Conservation (phyloP, 495 filamentous ascomycete genomes). For the Penicillium egyptiacum region DNA sequence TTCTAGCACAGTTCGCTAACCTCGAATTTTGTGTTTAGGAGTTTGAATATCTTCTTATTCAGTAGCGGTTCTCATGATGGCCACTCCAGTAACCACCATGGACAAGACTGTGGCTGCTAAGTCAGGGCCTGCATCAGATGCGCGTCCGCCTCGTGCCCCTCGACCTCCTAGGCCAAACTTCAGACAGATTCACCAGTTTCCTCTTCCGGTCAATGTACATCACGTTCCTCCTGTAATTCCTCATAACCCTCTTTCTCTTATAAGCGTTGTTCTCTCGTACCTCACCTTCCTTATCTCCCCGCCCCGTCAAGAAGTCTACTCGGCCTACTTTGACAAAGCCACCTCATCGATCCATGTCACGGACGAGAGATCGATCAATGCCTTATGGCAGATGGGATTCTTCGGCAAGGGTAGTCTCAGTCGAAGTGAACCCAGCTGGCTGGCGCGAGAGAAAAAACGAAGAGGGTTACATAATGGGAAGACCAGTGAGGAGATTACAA, state of each 20-base stretch:
- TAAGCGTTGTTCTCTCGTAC: constrained; percentile 75
- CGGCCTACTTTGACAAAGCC: constrained; percentile 71
- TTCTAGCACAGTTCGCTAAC: constrained; percentile 25
- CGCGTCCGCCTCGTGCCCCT: constrained; percentile 30
- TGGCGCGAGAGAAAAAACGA: constrained; percentile 74
- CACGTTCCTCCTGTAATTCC: constrained; percentile 86
- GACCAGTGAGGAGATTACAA: constrained; percentile 79
- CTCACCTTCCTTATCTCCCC: constrained; percentile 68
- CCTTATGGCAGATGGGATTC: constrained; percentile 92
- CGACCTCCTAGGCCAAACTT: constrained; percentile 65
- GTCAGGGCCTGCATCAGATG: constrained; percentile 14
- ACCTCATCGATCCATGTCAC: constrained; percentile 85
- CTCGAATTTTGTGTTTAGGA: constrained; percentile 15
- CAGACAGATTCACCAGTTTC: constrained; percentile 70
- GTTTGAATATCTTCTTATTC: constrained; percentile 9
- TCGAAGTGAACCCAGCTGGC: constrained; percentile 90
- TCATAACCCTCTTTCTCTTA: constrained; percentile 84
- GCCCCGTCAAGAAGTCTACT: constrained; percentile 69
- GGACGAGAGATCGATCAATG: constrained; percentile 68
- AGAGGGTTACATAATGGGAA: constrained; percentile 59
- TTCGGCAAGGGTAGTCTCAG: constrained; percentile 93
- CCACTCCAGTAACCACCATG: constrained; percentile 16
- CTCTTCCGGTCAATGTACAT: constrained; percentile 74
- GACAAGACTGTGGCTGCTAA: constrained; percentile 19
- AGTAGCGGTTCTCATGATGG: constrained; percentile 23